Evolutionary conservation across 768 basidiomycete genomes (phyloP).

Genomic region (Calocybe gangraenosa): DNA sequence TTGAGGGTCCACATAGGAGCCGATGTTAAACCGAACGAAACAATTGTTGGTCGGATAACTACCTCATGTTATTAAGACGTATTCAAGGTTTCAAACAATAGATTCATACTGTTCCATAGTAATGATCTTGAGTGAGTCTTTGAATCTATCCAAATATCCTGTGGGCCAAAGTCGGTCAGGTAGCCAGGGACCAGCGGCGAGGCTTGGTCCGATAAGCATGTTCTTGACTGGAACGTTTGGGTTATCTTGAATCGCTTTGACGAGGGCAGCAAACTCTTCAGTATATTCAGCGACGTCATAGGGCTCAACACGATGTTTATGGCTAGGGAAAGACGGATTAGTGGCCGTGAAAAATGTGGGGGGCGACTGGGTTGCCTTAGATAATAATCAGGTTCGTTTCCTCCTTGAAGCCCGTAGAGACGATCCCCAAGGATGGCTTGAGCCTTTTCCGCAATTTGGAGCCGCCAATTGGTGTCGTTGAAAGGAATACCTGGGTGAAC

Average conservation of each 20-base stretch:
- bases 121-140: constrained; percentile 36
- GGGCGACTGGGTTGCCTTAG: constrained; percentile 23
- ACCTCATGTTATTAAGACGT: not conserved
- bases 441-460: constrained; percentile 53
- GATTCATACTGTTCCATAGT: constrained; percentile 51
- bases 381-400: constrained; percentile 80
- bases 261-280: constrained; percentile 41
- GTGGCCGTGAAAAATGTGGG: not conserved
- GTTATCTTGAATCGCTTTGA: constrained; percentile 33
- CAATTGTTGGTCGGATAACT: constrained; percentile 63
- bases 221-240: constrained; percentile 28
- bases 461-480: constrained; percentile 57
- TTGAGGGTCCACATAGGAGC: constrained; percentile 37
- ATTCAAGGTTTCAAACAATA: not conserved
- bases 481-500: constrained; percentile 46
- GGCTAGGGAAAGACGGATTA: constrained; percentile 4
- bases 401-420: constrained; percentile 62
- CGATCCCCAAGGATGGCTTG: constrained; percentile 60
- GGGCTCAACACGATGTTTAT: constrained; percentile 19
- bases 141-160: constrained; percentile 41
- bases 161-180: constrained; percentile 46
- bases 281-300: constrained; percentile 39
- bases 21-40: constrained; percentile 43
- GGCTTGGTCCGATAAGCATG: constrained; percentile 58
- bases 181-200: constrained; percentile 50